Conservation (phyloP, 2,329 filamentous ascomycete species). For the Neofusicoccum umdonicola region DNA sequence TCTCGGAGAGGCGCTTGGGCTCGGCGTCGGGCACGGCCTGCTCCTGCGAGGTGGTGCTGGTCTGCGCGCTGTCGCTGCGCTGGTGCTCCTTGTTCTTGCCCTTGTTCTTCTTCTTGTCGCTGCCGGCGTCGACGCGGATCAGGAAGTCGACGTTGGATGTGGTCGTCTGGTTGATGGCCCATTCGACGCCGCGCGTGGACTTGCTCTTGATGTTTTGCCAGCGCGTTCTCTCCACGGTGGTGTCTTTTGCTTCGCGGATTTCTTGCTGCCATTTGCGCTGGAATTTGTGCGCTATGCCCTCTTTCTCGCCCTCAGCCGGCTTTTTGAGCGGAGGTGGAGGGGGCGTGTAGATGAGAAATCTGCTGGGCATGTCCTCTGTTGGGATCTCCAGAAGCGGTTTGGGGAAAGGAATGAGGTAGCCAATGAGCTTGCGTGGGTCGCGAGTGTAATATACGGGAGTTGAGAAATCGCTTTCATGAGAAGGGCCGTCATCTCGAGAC, state of each 20-base stretch:
- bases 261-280: slow-evolving; percentile 48
- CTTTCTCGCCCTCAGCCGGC: slow-evolving; percentile 42
- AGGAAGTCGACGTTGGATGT: slow-evolving; percentile 45
- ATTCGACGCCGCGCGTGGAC: slow-evolving; percentile 40
- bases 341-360: slow-evolving; percentile 47
- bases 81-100: neutral
- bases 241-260: slow-evolving; percentile 43
- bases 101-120: neutral
- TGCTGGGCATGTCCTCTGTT: slow-evolving; percentile 35
- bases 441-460: slow-evolving; percentile 41
- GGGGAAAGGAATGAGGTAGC: slow-evolving; percentile 46
- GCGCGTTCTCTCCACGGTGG: slow-evolving; percentile 37
- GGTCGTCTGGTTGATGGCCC: slow-evolving; percentile 41
- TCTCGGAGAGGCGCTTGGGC: slow-evolving; percentile 39
- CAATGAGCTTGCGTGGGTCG: slow-evolving; percentile 42
- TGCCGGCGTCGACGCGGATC: slow-evolving; percentile 35
- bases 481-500: neutral
- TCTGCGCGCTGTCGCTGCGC: neutral
- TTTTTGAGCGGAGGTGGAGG: slow-evolving; percentile 41
- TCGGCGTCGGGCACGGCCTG: slow-evolving; percentile 16
- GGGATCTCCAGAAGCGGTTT: slow-evolving; percentile 38
- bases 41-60: neutral
- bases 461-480: neutral
- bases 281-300: slow-evolving; percentile 42
- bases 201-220: slow-evolving; percentile 45